Conservation (phyloP, 1,284 basidiomycete species). For the Austroboletus olivaceoglutinosus region DNA sequence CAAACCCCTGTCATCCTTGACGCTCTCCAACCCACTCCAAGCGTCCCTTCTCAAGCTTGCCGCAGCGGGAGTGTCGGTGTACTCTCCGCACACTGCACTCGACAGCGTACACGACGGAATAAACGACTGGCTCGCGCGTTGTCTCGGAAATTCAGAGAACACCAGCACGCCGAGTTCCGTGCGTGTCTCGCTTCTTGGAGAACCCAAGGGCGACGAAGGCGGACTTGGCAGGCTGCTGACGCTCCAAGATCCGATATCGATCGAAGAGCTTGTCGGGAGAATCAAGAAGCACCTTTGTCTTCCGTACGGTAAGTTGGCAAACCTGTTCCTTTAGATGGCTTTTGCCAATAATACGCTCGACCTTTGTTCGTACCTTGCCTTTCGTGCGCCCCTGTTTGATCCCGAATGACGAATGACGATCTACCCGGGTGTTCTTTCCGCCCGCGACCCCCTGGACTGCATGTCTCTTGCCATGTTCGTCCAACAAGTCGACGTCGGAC, state of each 20-base stretch:
- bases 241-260: slow-evolving; percentile 52
- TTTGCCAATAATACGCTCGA: slow-evolving; percentile 13
- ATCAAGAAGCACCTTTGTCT: slow-evolving; percentile 72
- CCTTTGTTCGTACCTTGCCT: not conserved
- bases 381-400: slow-evolving; percentile 7
- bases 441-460: slow-evolving; percentile 1
- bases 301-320: slow-evolving; percentile 49
- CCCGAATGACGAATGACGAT: slow-evolving; percentile 14
- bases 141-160: slow-evolving; percentile 31
- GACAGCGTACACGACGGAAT: slow-evolving; percentile 83
- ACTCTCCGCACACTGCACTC: slow-evolving; percentile 84
- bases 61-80: slow-evolving; percentile 81
- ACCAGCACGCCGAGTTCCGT: slow-evolving; percentile 19
- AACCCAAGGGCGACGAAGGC: slow-evolving; percentile 46
- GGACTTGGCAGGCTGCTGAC: slow-evolving; percentile 70
- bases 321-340: slow-evolving; percentile 10
- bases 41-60: slow-evolving; percentile 75
- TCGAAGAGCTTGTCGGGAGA: slow-evolving; percentile 59
- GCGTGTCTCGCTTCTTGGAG: slow-evolving; percentile 38
- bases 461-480: slow-evolving; percentile 10
- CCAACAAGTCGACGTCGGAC: slow-evolving; percentile 74
- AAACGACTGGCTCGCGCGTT: slow-evolving; percentile 77
- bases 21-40: slow-evolving; percentile 78
- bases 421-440: slow-evolving; percentile 5
- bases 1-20: slow-evolving; percentile 74